phyloP scores from a whole-genome alignment of 2,329 filamentous ascomycete genomes.

The Dothistroma septosporum region DNA sequence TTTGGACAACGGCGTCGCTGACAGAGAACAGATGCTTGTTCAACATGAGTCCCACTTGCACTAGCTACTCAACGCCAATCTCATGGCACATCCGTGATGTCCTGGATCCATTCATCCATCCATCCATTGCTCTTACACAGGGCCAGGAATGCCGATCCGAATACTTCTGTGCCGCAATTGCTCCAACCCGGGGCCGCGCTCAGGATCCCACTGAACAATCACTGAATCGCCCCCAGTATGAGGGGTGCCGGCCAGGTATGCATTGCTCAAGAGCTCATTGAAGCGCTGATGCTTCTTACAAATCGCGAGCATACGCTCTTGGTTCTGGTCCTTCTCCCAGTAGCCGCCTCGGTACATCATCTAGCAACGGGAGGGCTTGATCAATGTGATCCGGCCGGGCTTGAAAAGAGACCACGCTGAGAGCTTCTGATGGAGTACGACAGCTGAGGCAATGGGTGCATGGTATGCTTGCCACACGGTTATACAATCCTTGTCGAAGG shows the following conservation, averaged over 20 bases:
- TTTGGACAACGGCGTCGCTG: not conserved
- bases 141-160: slow-evolving; percentile 9
- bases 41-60: not conserved
- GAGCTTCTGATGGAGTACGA: not conserved
- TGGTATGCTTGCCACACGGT: slow-evolving; percentile 11
- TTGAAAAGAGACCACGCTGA: slow-evolving; percentile 4
- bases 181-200: slow-evolving; percentile 7
- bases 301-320: slow-evolving; percentile 7
- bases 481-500: slow-evolving; percentile 2
- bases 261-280: slow-evolving; percentile 6
- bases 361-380: slow-evolving; percentile 11
- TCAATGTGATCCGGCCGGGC: slow-evolving; percentile 9
- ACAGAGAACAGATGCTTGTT: not conserved
- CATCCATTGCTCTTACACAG: slow-evolving; percentile 5
- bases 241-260: not conserved
- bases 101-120: slow-evolving; percentile 6
- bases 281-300: slow-evolving; percentile 8
- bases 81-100: slow-evolving; percentile 5
- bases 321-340: slow-evolving; percentile 9
- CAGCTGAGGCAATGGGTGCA: slow-evolving; percentile 6
- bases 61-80: not conserved
- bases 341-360: slow-evolving; percentile 12
- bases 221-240: slow-evolving; percentile 5
- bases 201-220: slow-evolving; percentile 11
- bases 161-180: slow-evolving; percentile 9